phyloP scores from a whole-genome alignment of 2,329 filamentous ascomycete species.

The Davidsoniella virescens region DNA sequence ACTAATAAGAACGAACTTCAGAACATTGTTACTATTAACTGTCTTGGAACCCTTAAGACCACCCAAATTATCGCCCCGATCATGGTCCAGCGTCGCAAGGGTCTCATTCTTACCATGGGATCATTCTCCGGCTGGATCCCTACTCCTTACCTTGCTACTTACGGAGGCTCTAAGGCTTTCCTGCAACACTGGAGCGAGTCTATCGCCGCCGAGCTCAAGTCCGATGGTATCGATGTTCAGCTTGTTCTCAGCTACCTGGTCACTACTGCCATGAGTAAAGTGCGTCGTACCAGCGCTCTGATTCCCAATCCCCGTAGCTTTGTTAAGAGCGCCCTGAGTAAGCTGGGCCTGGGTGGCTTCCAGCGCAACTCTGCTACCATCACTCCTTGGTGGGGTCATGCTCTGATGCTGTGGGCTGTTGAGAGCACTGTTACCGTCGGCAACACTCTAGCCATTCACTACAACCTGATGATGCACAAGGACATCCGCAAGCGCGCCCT shows the following conservation, averaged over 20 bases:
- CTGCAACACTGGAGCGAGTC: slow-evolving; percentile 90
- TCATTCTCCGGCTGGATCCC: slow-evolving; percentile 89
- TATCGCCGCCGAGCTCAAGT: slow-evolving; percentile 65
- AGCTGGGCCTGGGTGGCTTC: slow-evolving; percentile 61
- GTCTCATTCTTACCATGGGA: slow-evolving; percentile 91
- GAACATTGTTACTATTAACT: slow-evolving; percentile 92
- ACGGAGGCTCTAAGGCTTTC: slow-evolving; percentile 96
- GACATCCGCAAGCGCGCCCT: slow-evolving; percentile 70
- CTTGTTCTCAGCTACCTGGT: slow-evolving; percentile 85
- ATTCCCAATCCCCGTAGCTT: slow-evolving; percentile 74
- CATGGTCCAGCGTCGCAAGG: slow-evolving; percentile 69
- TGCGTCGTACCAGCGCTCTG: slow-evolving; percentile 58
- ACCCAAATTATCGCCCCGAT: slow-evolving; percentile 74
- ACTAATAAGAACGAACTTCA: slow-evolving; percentile 67
- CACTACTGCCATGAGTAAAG: slow-evolving; percentile 93
- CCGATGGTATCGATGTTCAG: slow-evolving; percentile 73
- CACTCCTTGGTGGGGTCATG: slow-evolving; percentile 88
- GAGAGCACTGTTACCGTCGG: slow-evolving; percentile 39
- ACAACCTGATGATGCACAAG: slow-evolving; percentile 56
- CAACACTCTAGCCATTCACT: slow-evolving; percentile 28
- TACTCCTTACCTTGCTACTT: slow-evolving; percentile 83
- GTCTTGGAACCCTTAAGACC: slow-evolving; percentile 71
- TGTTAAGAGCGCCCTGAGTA: slow-evolving; percentile 60
- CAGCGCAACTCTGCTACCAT: slow-evolving; percentile 69
- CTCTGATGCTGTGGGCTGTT: slow-evolving; percentile 70